These are phyloP conservation scores for Iris pallida DNA, from an alignment of 116 monocot genomes.

Conservation along the genomic window DNA sequence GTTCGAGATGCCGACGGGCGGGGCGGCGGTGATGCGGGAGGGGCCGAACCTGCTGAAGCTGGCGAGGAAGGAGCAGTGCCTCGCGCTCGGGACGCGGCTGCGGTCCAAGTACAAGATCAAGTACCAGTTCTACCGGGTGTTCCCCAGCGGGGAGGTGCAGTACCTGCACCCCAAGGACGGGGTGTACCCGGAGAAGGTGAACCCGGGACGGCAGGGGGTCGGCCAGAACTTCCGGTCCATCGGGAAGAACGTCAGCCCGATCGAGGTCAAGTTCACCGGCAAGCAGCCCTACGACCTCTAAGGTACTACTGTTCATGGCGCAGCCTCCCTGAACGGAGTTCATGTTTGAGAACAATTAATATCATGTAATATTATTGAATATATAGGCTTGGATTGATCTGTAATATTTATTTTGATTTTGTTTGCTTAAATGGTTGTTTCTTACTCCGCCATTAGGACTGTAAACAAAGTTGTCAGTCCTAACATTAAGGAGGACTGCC, in stretches of 20 bases:
- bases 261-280: constrained; percentile 95
- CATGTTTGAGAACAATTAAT: too few species aligned
- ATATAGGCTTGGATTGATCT: too few species aligned
- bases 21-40: constrained; percentile 89
- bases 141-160: constrained; percentile 97
- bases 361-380: too few species aligned
- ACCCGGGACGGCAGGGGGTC: constrained; percentile 78
- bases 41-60: constrained; percentile 96
- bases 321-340: too few species aligned
- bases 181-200: constrained; percentile 95
- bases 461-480: too few species aligned
- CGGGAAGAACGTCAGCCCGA: constrained; percentile 87
- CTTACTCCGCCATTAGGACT: too few species aligned
- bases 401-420: too few species aligned
- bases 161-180: constrained; percentile 97
- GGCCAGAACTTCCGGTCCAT: constrained; percentile 70
- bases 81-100: constrained; percentile 82
- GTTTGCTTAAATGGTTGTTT: too few species aligned
- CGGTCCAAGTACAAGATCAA: constrained; percentile 98
- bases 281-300: constrained; percentile 78
- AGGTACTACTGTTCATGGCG: too few species aligned
- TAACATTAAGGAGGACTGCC: too few species aligned
- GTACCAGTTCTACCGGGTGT: constrained; percentile 94
- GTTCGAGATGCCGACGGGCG: constrained; percentile 96
- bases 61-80: constrained; percentile 93